Percentiles rank a stretch among this genome's conserved stretches.
Conservation (phyloP, 192 early-diverging fungal species). For the Linnemannia schmuckeri region DNA sequence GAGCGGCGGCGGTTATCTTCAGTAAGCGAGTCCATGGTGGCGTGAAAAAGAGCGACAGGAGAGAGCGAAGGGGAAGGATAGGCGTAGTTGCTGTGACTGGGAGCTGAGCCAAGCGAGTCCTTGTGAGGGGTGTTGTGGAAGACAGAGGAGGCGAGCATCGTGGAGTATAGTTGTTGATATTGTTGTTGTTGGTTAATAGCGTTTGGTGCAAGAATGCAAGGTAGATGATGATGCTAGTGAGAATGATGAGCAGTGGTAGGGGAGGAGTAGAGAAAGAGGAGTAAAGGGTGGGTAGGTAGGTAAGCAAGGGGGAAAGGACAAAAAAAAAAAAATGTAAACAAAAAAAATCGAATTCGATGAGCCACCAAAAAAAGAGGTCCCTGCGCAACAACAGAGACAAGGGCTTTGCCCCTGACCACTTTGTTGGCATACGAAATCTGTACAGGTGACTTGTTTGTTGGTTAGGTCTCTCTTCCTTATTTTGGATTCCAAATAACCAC, state of each 20-base stretch:
- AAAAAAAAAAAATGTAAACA: constrained; percentile 33
- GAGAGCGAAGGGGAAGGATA: constrained; percentile 55
- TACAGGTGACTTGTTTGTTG: not conserved
- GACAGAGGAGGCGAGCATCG: not conserved
- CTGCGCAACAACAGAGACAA: not conserved
- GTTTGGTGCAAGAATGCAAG: not conserved
- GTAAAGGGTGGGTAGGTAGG: not conserved
- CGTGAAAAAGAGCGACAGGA: constrained; percentile 21
- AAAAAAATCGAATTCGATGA: constrained; percentile 2
- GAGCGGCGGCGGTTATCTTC: constrained; percentile 8
- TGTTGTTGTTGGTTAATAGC: not conserved
- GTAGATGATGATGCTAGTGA: constrained; percentile 7
- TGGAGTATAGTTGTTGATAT: not conserved
- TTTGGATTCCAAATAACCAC: too few species aligned
- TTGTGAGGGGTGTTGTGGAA: constrained; percentile 12
- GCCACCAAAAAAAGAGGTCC: constrained; percentile 7
- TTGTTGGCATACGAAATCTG: not conserved
- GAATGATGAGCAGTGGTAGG: not conserved
- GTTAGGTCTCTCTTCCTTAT: not conserved
- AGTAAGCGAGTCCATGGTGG: constrained; percentile 3
- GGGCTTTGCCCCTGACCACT: not conserved
- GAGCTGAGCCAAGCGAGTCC: not conserved
- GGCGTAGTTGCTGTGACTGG: constrained; percentile 3
- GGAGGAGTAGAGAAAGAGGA: not conserved
- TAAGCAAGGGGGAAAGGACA: not conserved